Percentiles rank a stretch among this genome's conserved stretches.
phyloP scores from a whole-genome alignment of 345 rosid species.

The Brassica cretica region DNA sequence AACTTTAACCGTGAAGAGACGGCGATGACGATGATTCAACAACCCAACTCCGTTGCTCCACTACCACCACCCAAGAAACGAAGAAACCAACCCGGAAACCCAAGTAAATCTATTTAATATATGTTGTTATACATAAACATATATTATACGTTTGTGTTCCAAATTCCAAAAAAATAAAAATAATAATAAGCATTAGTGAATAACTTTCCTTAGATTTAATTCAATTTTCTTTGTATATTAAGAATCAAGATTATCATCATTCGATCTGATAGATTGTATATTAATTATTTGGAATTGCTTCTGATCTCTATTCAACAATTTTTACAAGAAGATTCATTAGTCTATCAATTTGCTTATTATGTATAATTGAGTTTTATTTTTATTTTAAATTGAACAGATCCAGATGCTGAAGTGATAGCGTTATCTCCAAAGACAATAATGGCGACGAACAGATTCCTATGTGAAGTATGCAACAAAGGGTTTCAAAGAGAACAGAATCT shows the following conservation, averaged over 20 bases:
- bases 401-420: constrained; percentile 85
- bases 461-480: constrained; percentile 88
- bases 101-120: constrained; percentile 45
- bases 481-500: constrained; percentile 81
- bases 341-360: neutral
- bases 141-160: neutral
- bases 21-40: constrained; percentile 27
- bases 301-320: neutral
- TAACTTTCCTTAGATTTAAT: constrained; percentile 15
- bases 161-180: neutral
- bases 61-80: constrained; percentile 62
- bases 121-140: neutral
- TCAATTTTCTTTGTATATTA: neutral
- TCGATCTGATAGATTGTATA: neutral
- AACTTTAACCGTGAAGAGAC: constrained; percentile 28
- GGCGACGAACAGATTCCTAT: constrained; percentile 79
- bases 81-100: constrained; percentile 78
- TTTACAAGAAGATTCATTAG: neutral
- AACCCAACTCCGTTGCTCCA: constrained; percentile 44
- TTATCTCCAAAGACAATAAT: constrained; percentile 78
- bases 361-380: neutral
- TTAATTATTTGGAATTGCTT: neutral
- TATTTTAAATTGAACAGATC: constrained; percentile 46
- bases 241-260: neutral
- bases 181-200: neutral